Conservation (phyloP, 148 eudicot genomes). For the Rhododendron molle region DNA sequence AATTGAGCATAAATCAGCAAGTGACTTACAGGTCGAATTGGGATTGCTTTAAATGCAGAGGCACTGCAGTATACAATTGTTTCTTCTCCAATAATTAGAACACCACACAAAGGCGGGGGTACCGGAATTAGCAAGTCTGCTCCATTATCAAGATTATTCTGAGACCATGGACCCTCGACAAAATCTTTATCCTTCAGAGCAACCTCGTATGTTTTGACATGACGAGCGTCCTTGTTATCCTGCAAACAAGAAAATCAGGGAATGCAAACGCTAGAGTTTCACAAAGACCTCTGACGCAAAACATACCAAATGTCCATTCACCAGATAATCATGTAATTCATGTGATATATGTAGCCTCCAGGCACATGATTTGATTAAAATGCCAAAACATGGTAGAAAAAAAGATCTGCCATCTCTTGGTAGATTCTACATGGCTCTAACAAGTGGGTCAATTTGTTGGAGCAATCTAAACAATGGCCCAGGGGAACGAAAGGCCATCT, state of each 20-base stretch:
- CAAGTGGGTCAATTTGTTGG: slow-evolving; percentile 6
- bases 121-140: slow-evolving; percentile 94
- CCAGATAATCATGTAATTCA: background rate
- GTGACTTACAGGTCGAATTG: slow-evolving; percentile 79
- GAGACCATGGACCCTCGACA: slow-evolving; percentile 87
- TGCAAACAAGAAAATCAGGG: slow-evolving; percentile 25
- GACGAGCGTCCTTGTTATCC: slow-evolving; percentile 99
- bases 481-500: background rate
- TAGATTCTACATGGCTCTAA: background rate
- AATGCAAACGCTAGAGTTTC: background rate
- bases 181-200: slow-evolving; percentile 87
- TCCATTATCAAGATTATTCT: slow-evolving; percentile 85
- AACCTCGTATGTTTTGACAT: slow-evolving; percentile 92
- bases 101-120: slow-evolving; percentile 96
- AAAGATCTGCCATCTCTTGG: background rate
- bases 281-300: background rate
- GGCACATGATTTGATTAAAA: background rate
- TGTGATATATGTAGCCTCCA: background rate
- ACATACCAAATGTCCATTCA: background rate
- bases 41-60: slow-evolving; percentile 87
- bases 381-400: background rate
- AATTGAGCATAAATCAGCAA: background rate
- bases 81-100: slow-evolving; percentile 92
- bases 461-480: background rate
- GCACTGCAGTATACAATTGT: slow-evolving; percentile 96